A percentile compares a stretch with the other conserved stretches of the same genome.
These are phyloP conservation scores for Acer negundo DNA, from an alignment of 345 rosid species.

Conservation along the genomic window DNA sequence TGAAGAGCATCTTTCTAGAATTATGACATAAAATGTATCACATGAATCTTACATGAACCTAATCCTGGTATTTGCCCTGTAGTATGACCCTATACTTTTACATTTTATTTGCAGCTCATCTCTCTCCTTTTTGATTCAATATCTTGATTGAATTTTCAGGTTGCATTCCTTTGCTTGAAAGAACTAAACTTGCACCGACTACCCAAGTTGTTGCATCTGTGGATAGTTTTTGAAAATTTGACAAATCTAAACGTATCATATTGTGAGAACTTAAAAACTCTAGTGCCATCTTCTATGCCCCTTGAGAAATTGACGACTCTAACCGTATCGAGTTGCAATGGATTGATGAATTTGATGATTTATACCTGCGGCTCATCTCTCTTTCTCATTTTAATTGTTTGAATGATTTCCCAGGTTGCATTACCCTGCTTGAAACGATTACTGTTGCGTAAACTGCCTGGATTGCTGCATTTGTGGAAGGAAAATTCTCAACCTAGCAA, in stretches of 20 bases:
- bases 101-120: no score
- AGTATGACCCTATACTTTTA: no score
- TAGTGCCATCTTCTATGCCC: background rate
- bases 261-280: background rate
- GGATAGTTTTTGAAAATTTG: background rate
- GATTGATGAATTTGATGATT: conserved; percentile 12
- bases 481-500: background rate
- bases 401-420: background rate
- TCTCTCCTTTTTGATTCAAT: no score
- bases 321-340: conserved; percentile 15
- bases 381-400: no score
- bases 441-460: background rate
- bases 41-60: no score
- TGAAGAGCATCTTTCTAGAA: no score
- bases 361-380: background rate
- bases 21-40: no score
- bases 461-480: background rate
- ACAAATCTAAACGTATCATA: background rate
- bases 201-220: background rate
- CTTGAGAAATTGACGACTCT: conserved; percentile 15
- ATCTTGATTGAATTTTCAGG: background rate
- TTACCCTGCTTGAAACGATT: background rate
- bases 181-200: background rate
- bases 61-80: no score
- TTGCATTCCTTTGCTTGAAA: no score